These are phyloP conservation scores for Balansia obtecta DNA, from an alignment of 2,329 filamentous ascomycete genomes.

Conservation along the genomic window DNA sequence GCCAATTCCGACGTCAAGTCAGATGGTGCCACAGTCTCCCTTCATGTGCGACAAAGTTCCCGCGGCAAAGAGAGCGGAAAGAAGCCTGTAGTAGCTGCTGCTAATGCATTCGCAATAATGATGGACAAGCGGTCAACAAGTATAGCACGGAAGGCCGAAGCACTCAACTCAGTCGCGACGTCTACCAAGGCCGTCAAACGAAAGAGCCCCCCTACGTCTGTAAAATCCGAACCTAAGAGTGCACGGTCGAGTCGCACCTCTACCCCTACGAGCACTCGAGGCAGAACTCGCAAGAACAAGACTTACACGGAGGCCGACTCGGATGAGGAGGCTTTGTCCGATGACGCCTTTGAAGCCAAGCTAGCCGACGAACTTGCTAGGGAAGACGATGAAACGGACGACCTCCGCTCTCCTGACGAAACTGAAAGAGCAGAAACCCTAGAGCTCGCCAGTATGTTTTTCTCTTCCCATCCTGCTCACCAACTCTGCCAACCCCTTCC, in stretches of 20 bases:
- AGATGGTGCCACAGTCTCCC: constrained; percentile 12
- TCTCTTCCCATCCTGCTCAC: not conserved
- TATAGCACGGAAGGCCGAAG: constrained; percentile 15
- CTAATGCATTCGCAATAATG: constrained; percentile 41
- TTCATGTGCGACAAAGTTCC: constrained; percentile 25
- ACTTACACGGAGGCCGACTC: constrained; percentile 43
- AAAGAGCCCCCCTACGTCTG: constrained; percentile 17
- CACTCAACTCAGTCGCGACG: constrained; percentile 6
- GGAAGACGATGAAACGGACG: constrained; percentile 21
- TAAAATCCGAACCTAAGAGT: constrained; percentile 47
- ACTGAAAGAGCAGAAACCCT: constrained; percentile 53
- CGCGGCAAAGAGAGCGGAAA: constrained; percentile 17
- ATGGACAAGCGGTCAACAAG: constrained; percentile 31
- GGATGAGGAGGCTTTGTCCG: constrained; percentile 53
- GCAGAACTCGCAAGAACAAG: constrained; percentile 35
- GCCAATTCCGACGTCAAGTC: constrained; percentile 9
- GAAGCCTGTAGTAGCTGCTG: constrained; percentile 8
- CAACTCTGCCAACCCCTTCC: too few relatives aligned
- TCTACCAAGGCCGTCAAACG: constrained; percentile 18
- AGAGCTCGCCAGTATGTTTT: constrained; percentile 57
- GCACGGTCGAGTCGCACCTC: constrained; percentile 62
- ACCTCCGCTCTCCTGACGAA: constrained; percentile 40
- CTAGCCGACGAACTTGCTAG: constrained; percentile 49
- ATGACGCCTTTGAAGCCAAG: constrained; percentile 72
- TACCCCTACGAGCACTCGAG: constrained; percentile 50